Evolutionary conservation across 164 flowering plant genomes (phyloP), one percentile per base, ranked within the genome.

Genomic region (Tinospora cordifolia): DNA sequence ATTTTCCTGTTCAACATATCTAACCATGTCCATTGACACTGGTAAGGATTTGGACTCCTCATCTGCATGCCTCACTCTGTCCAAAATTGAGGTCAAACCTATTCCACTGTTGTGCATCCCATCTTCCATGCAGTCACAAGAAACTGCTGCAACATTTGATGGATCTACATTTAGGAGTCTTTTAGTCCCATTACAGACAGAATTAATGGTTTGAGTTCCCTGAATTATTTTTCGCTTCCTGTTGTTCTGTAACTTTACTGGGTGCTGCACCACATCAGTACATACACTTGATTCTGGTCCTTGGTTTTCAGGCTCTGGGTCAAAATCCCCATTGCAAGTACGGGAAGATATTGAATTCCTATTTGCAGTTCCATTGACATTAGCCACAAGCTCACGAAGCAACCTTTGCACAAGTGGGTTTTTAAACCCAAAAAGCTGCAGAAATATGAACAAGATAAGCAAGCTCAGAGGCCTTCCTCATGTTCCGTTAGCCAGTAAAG

Each of bases 381-480:
- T 81, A 70, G 92, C 86, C 71, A 86, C 88, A 76, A 95, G 80
- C 75, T 90, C 94, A 60, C 97, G 83, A 38, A 95, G 85, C 74
- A 95, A 80, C 76, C 96, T 79, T 81, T 86, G 97, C 59, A 95
- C 91, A 62, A 84, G 84, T 59, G 86, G 83, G 72, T 92, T 90
- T 83, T 79, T 88, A 76, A 95, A 95, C 60, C 99, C 99, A 82
- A 92, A 95, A 78, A 92, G 84, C 99, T 95, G 92, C 82, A 83
- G 59, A 63, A 63, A 72, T 34, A 47, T 72, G 9, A 66, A 73
- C 38, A 30, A 72, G 36, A 25, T 67, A 47, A 77, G 58, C 65
- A 40, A 49, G 11, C 36, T 30, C 3, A 54, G 59, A 64, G 59
- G n/a, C 59, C 54, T 6, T 51, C 60, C 34, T 62, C 9, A 46